Conservation (phyloP, 2,329 filamentous ascomycete genomes). For the Bipolaris sorokiniana region DNA sequence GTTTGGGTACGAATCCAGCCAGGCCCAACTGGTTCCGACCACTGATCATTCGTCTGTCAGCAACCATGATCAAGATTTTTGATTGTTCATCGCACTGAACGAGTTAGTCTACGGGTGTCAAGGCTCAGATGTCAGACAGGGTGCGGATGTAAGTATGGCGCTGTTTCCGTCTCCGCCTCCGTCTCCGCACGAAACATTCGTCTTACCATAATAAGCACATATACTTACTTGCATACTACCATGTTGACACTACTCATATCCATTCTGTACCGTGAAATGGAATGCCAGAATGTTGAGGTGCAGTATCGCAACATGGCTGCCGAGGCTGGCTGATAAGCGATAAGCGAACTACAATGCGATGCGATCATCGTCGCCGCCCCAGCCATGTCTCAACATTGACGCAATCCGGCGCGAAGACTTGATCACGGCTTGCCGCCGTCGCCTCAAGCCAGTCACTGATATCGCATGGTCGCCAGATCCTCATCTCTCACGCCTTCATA, state of each 20-base stretch:
- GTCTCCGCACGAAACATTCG: neutral
- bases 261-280: neutral
- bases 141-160: neutral
- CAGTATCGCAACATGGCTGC: conserved; percentile 17
- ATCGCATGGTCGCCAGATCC: neutral
- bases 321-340: conserved; percentile 25
- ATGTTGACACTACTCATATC: no score
- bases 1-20: conserved; percentile 22
- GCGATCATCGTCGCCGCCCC: conserved; percentile 17
- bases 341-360: conserved; percentile 17
- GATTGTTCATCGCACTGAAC: neutral
- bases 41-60: neutral
- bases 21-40: neutral
- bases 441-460: neutral
- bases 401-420: conserved; percentile 16
- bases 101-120: neutral
- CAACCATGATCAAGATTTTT: neutral
- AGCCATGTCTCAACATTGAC: conserved; percentile 18
- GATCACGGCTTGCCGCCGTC: conserved; percentile 1
- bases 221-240: no score
- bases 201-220: neutral
- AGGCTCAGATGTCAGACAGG: neutral
- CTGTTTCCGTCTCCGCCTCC: neutral
- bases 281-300: conserved; percentile 1
- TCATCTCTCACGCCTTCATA: neutral